Base-by-base conservation (phyloP, 2,329 filamentous ascomycete species). In the Xylogone sp. region DNA sequence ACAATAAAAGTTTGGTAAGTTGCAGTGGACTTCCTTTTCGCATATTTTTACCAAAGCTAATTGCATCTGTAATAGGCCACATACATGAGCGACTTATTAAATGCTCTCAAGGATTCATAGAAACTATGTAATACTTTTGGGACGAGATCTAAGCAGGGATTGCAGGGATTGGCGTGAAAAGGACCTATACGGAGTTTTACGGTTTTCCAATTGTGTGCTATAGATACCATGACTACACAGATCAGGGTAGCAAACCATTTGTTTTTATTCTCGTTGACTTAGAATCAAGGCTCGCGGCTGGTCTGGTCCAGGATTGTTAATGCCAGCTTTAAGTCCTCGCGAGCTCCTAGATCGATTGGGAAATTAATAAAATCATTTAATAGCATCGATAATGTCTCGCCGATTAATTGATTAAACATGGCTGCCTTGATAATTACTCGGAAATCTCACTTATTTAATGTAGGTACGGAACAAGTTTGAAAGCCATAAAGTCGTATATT, bases 1-100 rank as follows among this genome's bases (percentile, higher is more conserved):
- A 89, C 65, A 90, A 90, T 58, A 75, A 74, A 66, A 74, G 77
- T 51, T 65, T 87, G 70, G 81, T 82, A 70, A 60, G 76, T 52
- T 29, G 24, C 10, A 10, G 24, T 10, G 5, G 5, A 27, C 42
- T 21, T 18, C 49, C 13, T 12, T 31, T 50, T 21, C 16, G 12
- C 7, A 5, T 16, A 5, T 7, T 18, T 39, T 7, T 13, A 4
- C 24, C 16, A 2, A 18, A 34, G 21, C 45, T 47, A 47, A 34
- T 22, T 53, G 18, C 2, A 42, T 19, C n/a, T 45, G 16, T 5
- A 39, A 19, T 46, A 57, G 52, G 44, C 43, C 43, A 20, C 42
- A 16, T 51, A 57, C 43, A 52, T 57, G 43, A 53, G 51, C 8
- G 55, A 57, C 51, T 43, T 57, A n/a, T 34, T 57, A 29, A 47